Evolutionary conservation across 2,329 filamentous ascomycete species (phyloP).

Genomic region (Aureobasidium sp.): DNA sequence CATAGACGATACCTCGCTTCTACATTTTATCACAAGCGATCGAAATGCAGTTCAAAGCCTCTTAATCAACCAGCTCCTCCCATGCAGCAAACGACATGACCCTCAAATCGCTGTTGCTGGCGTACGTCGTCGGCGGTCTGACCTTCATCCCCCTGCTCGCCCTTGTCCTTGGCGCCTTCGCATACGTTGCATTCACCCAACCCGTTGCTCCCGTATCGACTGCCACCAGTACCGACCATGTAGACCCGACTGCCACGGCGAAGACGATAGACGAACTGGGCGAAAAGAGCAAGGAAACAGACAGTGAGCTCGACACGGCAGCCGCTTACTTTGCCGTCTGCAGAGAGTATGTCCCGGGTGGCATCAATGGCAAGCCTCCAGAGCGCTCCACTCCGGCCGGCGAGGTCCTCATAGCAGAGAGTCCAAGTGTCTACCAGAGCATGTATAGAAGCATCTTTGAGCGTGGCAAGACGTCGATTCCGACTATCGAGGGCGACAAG

Average conservation of each 20-base stretch:
- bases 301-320: slow-evolving; percentile 65
- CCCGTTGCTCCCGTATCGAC: background rate
- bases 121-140: slow-evolving; percentile 78
- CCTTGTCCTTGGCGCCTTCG: slow-evolving; percentile 51
- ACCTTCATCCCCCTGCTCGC: slow-evolving; percentile 75
- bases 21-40: background rate
- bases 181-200: slow-evolving; percentile 57
- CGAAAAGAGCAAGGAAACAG: slow-evolving; percentile 48
- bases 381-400: slow-evolving; percentile 76
- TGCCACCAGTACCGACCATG: background rate
- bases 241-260: background rate
- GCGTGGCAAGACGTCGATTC: slow-evolving; percentile 51
- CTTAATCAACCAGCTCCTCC: background rate
- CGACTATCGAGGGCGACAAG: slow-evolving; percentile 45
- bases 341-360: slow-evolving; percentile 83
- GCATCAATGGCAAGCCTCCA: slow-evolving; percentile 85
- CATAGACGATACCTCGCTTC: background rate
- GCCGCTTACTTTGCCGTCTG: slow-evolving; percentile 94
- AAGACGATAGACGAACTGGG: slow-evolving; percentile 23
- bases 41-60: background rate
- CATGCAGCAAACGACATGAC: slow-evolving; percentile 20
- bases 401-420: slow-evolving; percentile 56
- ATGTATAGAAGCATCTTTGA: slow-evolving; percentile 98
- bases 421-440: slow-evolving; percentile 91
- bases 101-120: slow-evolving; percentile 52